A percentile compares a stretch with the other conserved stretches of the same genome.
Conservation (phyloP, 805 yeast genomes). For the Metschnikowia reukaufii region DNA sequence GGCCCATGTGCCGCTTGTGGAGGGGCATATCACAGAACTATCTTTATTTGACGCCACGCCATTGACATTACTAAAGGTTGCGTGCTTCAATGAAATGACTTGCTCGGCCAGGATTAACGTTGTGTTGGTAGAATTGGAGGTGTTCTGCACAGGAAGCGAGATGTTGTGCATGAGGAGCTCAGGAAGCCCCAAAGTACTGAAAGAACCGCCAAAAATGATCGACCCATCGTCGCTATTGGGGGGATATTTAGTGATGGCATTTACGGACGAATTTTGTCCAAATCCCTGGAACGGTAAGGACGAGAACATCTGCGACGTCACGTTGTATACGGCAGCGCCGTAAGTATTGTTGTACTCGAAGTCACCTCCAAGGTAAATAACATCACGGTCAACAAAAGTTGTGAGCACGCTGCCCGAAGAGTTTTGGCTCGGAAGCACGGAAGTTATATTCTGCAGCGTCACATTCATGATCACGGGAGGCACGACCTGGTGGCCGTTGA, state of each 20-base stretch:
- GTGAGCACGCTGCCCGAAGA: constrained; percentile 35
- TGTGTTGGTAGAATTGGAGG: constrained; percentile 39
- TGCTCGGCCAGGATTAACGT: constrained; percentile 55
- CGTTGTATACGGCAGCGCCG: constrained; percentile 68
- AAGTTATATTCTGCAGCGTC: constrained; percentile 24
- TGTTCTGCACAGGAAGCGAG: constrained; percentile 18
- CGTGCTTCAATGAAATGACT: constrained; percentile 56
- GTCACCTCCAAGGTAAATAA: constrained; percentile 80
- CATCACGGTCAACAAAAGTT: constrained; percentile 40
- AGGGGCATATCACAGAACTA: constrained; percentile 58
- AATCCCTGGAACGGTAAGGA: constrained; percentile 77
- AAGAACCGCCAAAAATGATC: constrained; percentile 78
- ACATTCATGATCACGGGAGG: constrained; percentile 40
- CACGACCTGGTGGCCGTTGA: constrained; percentile 26
- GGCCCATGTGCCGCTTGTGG: constrained; percentile 52
- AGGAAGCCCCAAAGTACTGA: constrained; percentile 58
- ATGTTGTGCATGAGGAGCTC: constrained; percentile 41
- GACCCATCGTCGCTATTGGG: constrained; percentile 37
- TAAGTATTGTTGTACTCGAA: constrained; percentile 52
- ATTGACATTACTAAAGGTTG: constrained; percentile 50
- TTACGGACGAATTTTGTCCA: constrained; percentile 54
- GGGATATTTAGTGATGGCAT: constrained; percentile 55
- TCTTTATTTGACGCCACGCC: constrained; percentile 30
- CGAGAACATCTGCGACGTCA: constrained; percentile 37
- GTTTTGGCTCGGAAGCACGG: constrained; percentile 22